Evolutionary conservation across 1,139 yeast species (phyloP), one percentile per base, ranked within the genome.

Genomic region (Debaryomyces coudertii): DNA sequence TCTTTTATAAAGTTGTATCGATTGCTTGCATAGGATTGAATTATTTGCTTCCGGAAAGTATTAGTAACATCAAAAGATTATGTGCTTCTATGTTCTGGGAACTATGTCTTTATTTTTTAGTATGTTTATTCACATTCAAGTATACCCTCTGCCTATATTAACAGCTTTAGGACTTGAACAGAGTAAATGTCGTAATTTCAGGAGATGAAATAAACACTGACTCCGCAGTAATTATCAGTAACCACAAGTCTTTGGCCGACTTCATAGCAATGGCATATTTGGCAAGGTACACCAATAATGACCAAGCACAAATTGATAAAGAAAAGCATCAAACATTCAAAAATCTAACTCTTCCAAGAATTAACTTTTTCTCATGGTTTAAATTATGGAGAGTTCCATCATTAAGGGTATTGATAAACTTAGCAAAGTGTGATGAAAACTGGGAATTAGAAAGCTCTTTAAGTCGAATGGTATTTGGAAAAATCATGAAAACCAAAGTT

Each of bases 361-460:
- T 77, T 8, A 76, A 70, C 47, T 83, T 79, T 60, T 83, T 83
- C 58, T 74, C 85, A 1, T 83, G 89, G 89, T 82, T 78, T 52
- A 54, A 66, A 7, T 53, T 83, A 7, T 83, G 88, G 88, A 56
- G 69, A 20, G 65, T 80, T 0, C 89, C 89, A 2, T 70, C 74
- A 0, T 31, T 77, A 1, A 62, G 65, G 15, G 63, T 77, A 2
- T 56, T 79, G 9, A 52, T 68, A 36, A 73, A 77, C 49, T 63
- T 80, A 47, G 60, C 76, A 4, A 74, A 71, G 45, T 69, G 78
- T 42, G 87, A 83, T 55, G 89, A 83, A 51, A 83, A 83, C 52
- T 83, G 88, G 88, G 82, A 79, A 50, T 59, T 82, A 38, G 79
- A 76, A 40, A 54, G 64, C 3, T 57, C 56, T 20, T 55, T 71